Evolutionary conservation across 441 rosid species (phyloP).

Genomic region (Adansonia madagascariensis): DNA sequence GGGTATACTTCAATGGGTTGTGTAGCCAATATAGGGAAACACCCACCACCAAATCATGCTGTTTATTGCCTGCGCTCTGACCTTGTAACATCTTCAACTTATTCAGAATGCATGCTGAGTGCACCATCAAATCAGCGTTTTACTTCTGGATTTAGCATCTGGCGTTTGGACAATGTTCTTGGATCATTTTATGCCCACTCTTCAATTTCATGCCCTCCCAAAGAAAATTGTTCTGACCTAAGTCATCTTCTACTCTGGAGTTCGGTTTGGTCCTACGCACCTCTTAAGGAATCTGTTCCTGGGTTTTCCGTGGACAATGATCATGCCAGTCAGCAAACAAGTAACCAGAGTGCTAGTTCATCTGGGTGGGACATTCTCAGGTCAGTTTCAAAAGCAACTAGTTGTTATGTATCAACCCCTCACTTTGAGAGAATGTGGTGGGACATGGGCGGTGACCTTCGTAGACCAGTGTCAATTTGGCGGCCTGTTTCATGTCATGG

Average conservation of each 20-base stretch:
- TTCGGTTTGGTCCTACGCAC: conserved; percentile 53
- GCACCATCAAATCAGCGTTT: conserved; percentile 48
- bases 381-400: conserved; percentile 75
- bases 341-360: conserved; percentile 54
- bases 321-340: conserved; percentile 46
- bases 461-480: conserved; percentile 95
- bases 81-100: conserved; percentile 87
- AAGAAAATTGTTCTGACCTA: conserved; percentile 59
- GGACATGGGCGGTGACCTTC: conserved; percentile 93
- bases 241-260: conserved; percentile 84
- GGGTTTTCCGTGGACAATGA: conserved; percentile 42
- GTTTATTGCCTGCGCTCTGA: conserved; percentile 94
- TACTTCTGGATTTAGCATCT: conserved; percentile 89
- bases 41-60: conserved; percentile 80
- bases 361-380: conserved; percentile 90
- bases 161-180: conserved; percentile 94
- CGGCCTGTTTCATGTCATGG: conserved; percentile 84
- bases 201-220: conserved; percentile 68
- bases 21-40: conserved; percentile 80
- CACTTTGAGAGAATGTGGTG: conserved; percentile 99
- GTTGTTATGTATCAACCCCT: conserved; percentile 73
- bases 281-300: conserved; percentile 45
- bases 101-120: conserved; percentile 83
- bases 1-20: conserved; percentile 93
- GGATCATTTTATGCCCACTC: conserved; percentile 90